phyloP scores from a whole-genome alignment of 441 rosid species.

The Euphorbia schlechtendalii region DNA sequence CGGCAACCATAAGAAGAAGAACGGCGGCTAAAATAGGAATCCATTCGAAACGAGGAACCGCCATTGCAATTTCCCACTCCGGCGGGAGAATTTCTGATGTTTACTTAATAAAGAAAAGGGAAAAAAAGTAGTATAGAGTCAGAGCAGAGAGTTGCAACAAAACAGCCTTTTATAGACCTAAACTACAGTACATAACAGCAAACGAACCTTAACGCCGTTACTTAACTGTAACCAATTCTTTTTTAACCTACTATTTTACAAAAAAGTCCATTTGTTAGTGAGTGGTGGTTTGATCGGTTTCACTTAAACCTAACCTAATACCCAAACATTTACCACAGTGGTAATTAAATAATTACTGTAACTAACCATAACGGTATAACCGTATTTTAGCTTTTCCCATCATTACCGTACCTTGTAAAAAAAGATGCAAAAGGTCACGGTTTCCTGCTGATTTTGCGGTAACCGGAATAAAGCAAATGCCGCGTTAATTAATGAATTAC shows the following conservation, averaged over 20 bases:
- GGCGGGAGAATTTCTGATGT: slow-evolving; percentile 6
- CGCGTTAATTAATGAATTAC: slow-evolving; percentile 1
- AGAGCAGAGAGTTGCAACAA: slow-evolving; percentile 25
- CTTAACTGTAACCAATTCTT: slow-evolving; percentile 17
- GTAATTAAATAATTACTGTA: not conserved
- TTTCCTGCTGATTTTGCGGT: slow-evolving; percentile 50
- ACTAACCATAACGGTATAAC: slow-evolving; percentile 13
- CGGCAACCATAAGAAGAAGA: slow-evolving; percentile 29
- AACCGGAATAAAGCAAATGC: slow-evolving; percentile 15
- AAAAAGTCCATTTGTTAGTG: no score
- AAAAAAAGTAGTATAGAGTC: slow-evolving; percentile 19
- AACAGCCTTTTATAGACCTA: slow-evolving; percentile 40
- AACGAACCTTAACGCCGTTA: slow-evolving; percentile 24
- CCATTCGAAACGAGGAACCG: slow-evolving; percentile 22
- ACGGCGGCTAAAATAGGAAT: slow-evolving; percentile 20
- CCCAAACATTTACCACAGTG: not conserved
- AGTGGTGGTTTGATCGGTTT: no score
- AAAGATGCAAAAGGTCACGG: slow-evolving; percentile 26
- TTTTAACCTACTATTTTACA: no score
- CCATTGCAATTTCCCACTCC: slow-evolving; percentile 25
- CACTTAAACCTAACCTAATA: slow-evolving; percentile 11
- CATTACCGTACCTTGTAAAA: not conserved
- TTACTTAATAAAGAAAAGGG: not conserved
- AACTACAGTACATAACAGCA: not conserved
- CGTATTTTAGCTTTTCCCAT: slow-evolving; percentile 27